A percentile compares a stretch with the other conserved stretches of the same genome.
Evolutionary conservation across 2,329 filamentous ascomycete genomes (phyloP).

Genomic region (Biscogniauxia sp.): DNA sequence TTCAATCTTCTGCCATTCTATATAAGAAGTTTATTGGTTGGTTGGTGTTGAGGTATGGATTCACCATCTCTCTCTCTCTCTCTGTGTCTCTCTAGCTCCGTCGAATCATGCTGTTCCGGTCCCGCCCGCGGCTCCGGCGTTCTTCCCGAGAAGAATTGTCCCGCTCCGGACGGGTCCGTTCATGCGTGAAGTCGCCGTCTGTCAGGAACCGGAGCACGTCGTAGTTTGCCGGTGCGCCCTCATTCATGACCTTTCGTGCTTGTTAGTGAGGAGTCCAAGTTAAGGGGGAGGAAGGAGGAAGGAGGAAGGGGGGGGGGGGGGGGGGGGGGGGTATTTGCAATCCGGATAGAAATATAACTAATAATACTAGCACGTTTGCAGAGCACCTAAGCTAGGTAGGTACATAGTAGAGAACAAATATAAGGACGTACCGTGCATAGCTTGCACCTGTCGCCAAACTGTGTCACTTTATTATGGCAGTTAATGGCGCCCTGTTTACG

Average conservation of each 20-base stretch:
- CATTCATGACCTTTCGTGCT: slow-evolving; percentile 24
- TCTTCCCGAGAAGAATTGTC: neutral
- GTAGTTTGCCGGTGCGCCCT: slow-evolving; percentile 21
- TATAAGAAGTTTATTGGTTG: neutral
- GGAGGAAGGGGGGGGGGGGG: too few relatives aligned
- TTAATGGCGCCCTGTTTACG: slow-evolving; percentile 22
- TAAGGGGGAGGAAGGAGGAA: neutral
- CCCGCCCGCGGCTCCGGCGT: too few relatives aligned
- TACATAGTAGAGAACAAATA: neutral
- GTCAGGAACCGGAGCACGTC: slow-evolving; percentile 12
- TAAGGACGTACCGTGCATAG: slow-evolving; percentile 25
- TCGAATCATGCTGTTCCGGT: slow-evolving; percentile 1
- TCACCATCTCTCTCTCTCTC: neutral
- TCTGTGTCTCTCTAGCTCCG: slow-evolving; percentile 2
- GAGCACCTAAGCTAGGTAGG: too few relatives aligned
- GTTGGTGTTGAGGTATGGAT: too few relatives aligned
- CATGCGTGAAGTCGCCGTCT: slow-evolving; percentile 10
- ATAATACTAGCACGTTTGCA: too few relatives aligned
- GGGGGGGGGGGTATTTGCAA: too few relatives aligned
- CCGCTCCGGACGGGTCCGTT: slow-evolving; percentile 9
- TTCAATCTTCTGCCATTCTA: neutral
- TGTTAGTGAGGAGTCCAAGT: neutral
- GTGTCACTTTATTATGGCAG: slow-evolving; percentile 30
- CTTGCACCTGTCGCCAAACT: slow-evolving; percentile 30
- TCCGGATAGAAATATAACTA: too few relatives aligned